Evolutionary conservation across 148 eudicot species (phyloP).

Genomic region (Fagopyrum tataricum): DNA sequence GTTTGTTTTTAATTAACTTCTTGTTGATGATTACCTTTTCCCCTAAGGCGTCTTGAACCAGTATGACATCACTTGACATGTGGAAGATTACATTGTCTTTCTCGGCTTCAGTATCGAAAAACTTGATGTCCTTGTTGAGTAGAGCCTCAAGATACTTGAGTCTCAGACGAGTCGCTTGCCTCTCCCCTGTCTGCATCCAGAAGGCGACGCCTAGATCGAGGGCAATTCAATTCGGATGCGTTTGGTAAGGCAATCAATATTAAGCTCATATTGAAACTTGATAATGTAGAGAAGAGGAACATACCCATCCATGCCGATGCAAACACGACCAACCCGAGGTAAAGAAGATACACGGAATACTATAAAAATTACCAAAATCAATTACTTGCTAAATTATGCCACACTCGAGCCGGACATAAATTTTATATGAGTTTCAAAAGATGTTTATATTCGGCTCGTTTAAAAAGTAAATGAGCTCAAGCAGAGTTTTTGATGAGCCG

Average conservation of each 20-base stretch:
- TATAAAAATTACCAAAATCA: constrained; percentile 21
- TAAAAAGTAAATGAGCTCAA: too few relatives aligned
- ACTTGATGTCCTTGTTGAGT: constrained; percentile 44
- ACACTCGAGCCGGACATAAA: too few relatives aligned
- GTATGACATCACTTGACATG: constrained; percentile 64
- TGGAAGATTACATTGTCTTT: constrained; percentile 43
- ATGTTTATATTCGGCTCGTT: too few relatives aligned
- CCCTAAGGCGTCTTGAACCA: constrained; percentile 72
- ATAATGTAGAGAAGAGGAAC: background rate
- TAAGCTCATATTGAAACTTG: background rate
- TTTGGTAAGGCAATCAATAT: background rate
- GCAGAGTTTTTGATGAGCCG: too few relatives aligned
- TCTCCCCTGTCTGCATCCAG: constrained; percentile 79
- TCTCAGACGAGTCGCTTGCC: constrained; percentile 57
- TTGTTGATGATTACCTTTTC: constrained; percentile 45
- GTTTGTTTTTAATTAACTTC: too few relatives aligned
- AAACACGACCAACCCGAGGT: constrained; percentile 45
- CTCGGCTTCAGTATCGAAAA: constrained; percentile 60
- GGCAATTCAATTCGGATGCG: background rate
- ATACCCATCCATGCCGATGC: constrained; percentile 63
- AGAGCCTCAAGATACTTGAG: constrained; percentile 51
- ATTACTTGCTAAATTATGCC: background rate
- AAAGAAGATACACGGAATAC: constrained; percentile 60
- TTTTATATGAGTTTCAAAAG: too few relatives aligned
- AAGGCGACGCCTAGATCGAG: constrained; percentile 53